Evolutionary conservation across 768 basidiomycete species (phyloP).

Genomic region (Lepiota brunneoincarnata): DNA sequence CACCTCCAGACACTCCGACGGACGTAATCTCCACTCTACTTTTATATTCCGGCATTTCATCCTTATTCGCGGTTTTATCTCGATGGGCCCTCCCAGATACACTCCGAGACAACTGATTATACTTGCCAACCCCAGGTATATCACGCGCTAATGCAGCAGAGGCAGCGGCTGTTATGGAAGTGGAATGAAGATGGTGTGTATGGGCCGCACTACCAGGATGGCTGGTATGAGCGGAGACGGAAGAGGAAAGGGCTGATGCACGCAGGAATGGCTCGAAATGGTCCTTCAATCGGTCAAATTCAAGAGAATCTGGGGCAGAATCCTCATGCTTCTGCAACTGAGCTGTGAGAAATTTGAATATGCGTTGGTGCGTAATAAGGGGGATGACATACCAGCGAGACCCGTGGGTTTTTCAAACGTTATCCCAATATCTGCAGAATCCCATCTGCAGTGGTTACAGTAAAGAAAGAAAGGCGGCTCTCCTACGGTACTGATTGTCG

Average conservation of each 20-base stretch:
- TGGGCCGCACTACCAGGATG: conserved; percentile 47
- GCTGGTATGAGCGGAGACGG: conserved; percentile 42
- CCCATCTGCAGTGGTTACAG: conserved; percentile 94
- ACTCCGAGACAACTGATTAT: conserved; percentile 58
- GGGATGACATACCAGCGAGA: conserved; percentile 68
- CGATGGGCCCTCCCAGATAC: conserved; percentile 46
- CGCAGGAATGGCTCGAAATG: conserved; percentile 96
- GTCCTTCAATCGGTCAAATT: conserved; percentile 93
- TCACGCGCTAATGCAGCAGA: conserved; percentile 87
- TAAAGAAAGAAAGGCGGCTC: conserved; percentile 90
- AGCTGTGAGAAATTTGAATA: conserved; percentile 42
- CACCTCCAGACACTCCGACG: conserved; percentile 54
- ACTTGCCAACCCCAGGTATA: conserved; percentile 78
- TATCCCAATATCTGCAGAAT: conserved; percentile 86
- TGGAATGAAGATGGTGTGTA: conserved; percentile 74
- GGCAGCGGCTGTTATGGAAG: conserved; percentile 86
- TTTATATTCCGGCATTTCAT: conserved; percentile 77
- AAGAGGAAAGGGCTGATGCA: conserved; percentile 72
- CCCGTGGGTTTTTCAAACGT: conserved; percentile 97
- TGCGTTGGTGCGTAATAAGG: conserved; percentile 3
- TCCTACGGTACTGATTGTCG: conserved; percentile 58
- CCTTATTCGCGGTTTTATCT: conserved; percentile 66
- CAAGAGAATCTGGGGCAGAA: conserved; percentile 76
- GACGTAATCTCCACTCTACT: conserved; percentile 65
- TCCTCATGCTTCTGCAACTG: conserved; percentile 92